Percentiles rank a stretch among this genome's conserved stretches.
Evolutionary conservation across 768 basidiomycete species (phyloP).

Genomic region (Kwoniella dejecticola): DNA sequence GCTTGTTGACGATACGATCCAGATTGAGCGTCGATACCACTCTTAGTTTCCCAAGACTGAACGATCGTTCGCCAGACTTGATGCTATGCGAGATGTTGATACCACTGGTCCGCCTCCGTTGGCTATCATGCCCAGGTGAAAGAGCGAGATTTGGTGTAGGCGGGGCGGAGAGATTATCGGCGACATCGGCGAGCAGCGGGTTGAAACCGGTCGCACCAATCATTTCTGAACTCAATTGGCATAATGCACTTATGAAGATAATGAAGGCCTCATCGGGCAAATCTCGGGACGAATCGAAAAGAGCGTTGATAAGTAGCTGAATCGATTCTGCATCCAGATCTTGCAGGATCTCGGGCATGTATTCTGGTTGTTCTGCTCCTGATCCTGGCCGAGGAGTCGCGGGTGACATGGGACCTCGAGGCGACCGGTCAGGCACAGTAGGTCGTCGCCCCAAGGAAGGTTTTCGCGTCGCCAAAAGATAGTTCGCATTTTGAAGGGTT

Average conservation of each 20-base stretch:
- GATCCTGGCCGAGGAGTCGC: slow-evolving; percentile 19
- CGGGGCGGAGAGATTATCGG: slow-evolving; percentile 16
- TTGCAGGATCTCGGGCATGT: slow-evolving; percentile 33
- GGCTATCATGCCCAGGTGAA: slow-evolving; percentile 26
- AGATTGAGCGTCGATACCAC: slow-evolving; percentile 79
- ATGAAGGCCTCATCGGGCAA: slow-evolving; percentile 80
- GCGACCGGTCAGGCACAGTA: slow-evolving; percentile 23
- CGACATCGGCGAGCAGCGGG: slow-evolving; percentile 10
- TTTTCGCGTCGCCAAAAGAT: slow-evolving; percentile 63
- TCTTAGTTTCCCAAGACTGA: slow-evolving; percentile 85
- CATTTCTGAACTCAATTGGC: slow-evolving; percentile 88
- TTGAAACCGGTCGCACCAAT: slow-evolving; percentile 69
- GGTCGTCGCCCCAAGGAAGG: slow-evolving; percentile 27
- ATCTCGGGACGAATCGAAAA: slow-evolving; percentile 84
- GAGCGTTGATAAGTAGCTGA: slow-evolving; percentile 70
- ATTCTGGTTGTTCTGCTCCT: slow-evolving; percentile 3
- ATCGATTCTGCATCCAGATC: slow-evolving; percentile 63
- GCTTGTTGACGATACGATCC: slow-evolving; percentile 79
- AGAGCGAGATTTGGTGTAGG: slow-evolving; percentile 20
- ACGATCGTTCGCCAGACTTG: slow-evolving; percentile 76
- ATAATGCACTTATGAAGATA: slow-evolving; percentile 75
- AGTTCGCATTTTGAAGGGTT: slow-evolving; percentile 90
- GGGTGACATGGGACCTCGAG: slow-evolving; percentile 26
- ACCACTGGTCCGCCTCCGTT: slow-evolving; percentile 76
- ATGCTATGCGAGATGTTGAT: slow-evolving; percentile 78